Evolutionary conservation across 768 basidiomycete genomes (phyloP), one percentile per base, ranked within the genome.

Genomic region (Lactifluus volemus): DNA sequence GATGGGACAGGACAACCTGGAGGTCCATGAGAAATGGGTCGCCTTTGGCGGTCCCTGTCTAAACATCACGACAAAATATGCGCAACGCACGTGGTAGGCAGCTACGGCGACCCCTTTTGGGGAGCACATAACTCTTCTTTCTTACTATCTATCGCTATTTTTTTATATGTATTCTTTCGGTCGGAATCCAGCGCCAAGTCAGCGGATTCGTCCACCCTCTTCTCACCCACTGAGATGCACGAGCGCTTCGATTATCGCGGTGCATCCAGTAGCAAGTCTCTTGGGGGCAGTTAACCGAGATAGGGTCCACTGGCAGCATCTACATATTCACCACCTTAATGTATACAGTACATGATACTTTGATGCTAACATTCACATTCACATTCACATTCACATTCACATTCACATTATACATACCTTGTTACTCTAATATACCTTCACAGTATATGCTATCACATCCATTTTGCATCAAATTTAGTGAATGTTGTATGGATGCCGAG

Each of bases 11-110:
- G 55, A 57, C 11, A 14, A n/a, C 17, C 6, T 15, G 17, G 53
- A 53, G 4, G 41, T 51, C 30, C 41, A 61, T 4, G 29, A 21
- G 10, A 61, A 45, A 47, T 57, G 53, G 47, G 19, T 17, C 4
- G 54, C 25, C 15, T 66, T 53, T 39, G 60, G 65, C 17, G 5
- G 44, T 4, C n/a, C 30, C 1, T 65, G 54, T 25, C 51, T 66
- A 9, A 15, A 59, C 34, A 42, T 66, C 48, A 61, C 59, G 19
- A 61, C 60, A 32, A 65, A 50, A 48, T 62, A 56, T 50, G 55
- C 59, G 15, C 45, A 57, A 25, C 36, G 50, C 47, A 52, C 48
- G 59, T 45, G 55, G 55, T 55, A 60, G 58, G 60, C 50, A 34
- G 29, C 29, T 48, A 52, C 25, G 39, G 51, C 11, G 39, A 54